Evolutionary conservation across 768 basidiomycete genomes (phyloP).

Genomic region (Tricholoma sp.): DNA sequence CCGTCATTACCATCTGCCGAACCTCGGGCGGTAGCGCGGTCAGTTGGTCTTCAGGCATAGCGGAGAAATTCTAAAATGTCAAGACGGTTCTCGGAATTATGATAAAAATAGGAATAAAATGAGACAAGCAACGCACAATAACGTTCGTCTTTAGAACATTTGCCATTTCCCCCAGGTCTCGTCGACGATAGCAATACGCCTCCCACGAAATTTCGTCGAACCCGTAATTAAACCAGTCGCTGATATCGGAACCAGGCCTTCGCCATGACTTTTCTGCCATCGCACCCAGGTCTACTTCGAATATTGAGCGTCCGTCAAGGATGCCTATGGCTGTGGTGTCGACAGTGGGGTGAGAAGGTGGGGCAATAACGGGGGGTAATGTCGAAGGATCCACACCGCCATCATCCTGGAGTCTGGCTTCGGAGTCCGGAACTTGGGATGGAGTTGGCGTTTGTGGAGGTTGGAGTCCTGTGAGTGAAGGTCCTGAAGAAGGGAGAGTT

Average conservation of each 20-base stretch:
- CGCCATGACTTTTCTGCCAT: slow-evolving; percentile 88
- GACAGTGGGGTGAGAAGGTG: slow-evolving; percentile 75
- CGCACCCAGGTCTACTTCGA: slow-evolving; percentile 75
- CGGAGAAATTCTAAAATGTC: slow-evolving; percentile 61
- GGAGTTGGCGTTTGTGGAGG: slow-evolving; percentile 4
- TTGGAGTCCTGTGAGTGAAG: slow-evolving; percentile 16
- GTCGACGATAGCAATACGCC: slow-evolving; percentile 80
- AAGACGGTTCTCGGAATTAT: slow-evolving; percentile 7
- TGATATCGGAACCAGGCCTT: slow-evolving; percentile 83
- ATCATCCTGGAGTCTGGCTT: slow-evolving; percentile 22
- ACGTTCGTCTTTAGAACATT: slow-evolving; percentile 80
- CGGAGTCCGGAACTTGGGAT: slow-evolving; percentile 11
- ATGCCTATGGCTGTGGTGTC: slow-evolving; percentile 63
- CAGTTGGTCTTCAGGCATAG: slow-evolving; percentile 78
- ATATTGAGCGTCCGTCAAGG: slow-evolving; percentile 71
- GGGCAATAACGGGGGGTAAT: slow-evolving; percentile 63
- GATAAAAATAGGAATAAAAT: background rate
- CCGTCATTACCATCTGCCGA: slow-evolving; percentile 84
- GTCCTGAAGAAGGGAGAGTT: slow-evolving; percentile 3
- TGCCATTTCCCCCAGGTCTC: slow-evolving; percentile 76
- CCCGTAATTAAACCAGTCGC: slow-evolving; percentile 99
- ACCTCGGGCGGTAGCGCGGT: slow-evolving; percentile 74
- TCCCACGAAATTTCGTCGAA: slow-evolving; percentile 98
- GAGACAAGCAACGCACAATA: slow-evolving; percentile 45
- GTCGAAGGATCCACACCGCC: slow-evolving; percentile 59